A percentile compares a stretch with the other conserved stretches of the same genome.
Conservation (phyloP, 345 rosid genomes). For the Eucalyptus polyanthemos region DNA sequence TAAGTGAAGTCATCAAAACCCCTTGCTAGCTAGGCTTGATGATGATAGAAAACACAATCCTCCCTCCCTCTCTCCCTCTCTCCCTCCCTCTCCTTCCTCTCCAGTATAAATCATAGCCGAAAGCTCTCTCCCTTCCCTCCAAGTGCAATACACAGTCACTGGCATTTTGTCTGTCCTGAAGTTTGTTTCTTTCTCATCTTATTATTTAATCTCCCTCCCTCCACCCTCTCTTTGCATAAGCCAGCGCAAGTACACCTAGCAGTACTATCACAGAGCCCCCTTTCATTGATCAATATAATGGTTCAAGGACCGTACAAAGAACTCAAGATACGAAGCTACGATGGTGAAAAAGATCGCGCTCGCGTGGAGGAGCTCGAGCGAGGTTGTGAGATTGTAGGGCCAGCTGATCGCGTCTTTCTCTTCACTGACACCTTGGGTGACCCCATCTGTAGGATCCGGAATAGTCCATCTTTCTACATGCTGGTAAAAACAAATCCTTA, state of each 20-base stretch:
- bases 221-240: not conserved
- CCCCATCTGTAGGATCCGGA: slow-evolving; percentile 78
- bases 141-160: not conserved
- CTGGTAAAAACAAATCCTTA: slow-evolving; percentile 29
- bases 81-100: not conserved
- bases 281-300: not conserved
- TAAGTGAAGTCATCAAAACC: not conserved
- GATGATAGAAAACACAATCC: not conserved
- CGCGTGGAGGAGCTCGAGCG: slow-evolving; percentile 45
- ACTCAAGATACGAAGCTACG: slow-evolving; percentile 43
- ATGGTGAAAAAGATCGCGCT: slow-evolving; percentile 30
- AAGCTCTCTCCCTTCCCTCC: not conserved
- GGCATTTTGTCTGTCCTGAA: not conserved
- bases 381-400: slow-evolving; percentile 61
- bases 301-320: not conserved
- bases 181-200: not conserved
- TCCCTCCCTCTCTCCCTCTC: not conserved
- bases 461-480: slow-evolving; percentile 58
- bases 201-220: not conserved
- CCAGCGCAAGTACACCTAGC: not conserved
- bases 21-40: not conserved
- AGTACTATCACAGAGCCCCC: not conserved
- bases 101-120: not conserved
- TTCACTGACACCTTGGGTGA: slow-evolving; percentile 73
- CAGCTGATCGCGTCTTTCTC: slow-evolving; percentile 36